Percentiles rank a stretch among this genome's conserved stretches.
Conservation (phyloP, 2,329 filamentous ascomycete species). For the Aspergillus arachidicola region DNA sequence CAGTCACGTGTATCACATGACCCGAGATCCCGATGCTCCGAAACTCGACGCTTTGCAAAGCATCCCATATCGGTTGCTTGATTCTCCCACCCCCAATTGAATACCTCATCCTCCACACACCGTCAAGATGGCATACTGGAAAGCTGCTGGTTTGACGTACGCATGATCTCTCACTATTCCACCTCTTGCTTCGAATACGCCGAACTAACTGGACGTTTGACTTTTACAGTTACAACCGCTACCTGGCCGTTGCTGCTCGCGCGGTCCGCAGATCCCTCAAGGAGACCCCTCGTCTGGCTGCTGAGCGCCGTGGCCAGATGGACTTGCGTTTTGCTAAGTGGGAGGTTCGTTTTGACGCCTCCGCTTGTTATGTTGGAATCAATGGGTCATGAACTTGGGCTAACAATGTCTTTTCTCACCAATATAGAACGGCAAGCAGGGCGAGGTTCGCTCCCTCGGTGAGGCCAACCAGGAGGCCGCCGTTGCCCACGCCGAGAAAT, state of each 20-base stretch:
- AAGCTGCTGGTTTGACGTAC: slow-evolving; percentile 95
- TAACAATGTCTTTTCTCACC: slow-evolving; percentile 30
- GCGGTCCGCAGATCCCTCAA: slow-evolving; percentile 96
- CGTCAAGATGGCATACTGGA: slow-evolving; percentile 94
- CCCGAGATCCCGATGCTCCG: slow-evolving; percentile 36
- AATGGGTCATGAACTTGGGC: slow-evolving; percentile 21
- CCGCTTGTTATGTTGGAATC: slow-evolving; percentile 2
- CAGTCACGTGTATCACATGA: slow-evolving; percentile 34
- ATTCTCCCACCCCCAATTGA: slow-evolving; percentile 32
- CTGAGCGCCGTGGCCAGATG: slow-evolving; percentile 87
- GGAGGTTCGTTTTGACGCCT: slow-evolving; percentile 69
- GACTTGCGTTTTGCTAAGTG: slow-evolving; percentile 93
- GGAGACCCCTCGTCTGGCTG: slow-evolving; percentile 83
- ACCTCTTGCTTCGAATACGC: background rate
- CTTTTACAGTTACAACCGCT: slow-evolving; percentile 91
- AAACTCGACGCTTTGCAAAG: slow-evolving; percentile 36
- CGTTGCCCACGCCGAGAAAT: slow-evolving; percentile 48
- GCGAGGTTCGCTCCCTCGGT: slow-evolving; percentile 74
- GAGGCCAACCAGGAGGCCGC: slow-evolving; percentile 55
- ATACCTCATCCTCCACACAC: slow-evolving; percentile 30
- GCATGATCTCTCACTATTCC: slow-evolving; percentile 33
- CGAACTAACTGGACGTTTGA: slow-evolving; percentile 7
- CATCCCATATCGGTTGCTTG: slow-evolving; percentile 27
- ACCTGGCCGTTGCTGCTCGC: slow-evolving; percentile 92
- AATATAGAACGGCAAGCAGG: slow-evolving; percentile 90